phyloP scores from a whole-genome alignment of 202 grass and related monocot genomes.

The Digitaria exilis region DNA sequence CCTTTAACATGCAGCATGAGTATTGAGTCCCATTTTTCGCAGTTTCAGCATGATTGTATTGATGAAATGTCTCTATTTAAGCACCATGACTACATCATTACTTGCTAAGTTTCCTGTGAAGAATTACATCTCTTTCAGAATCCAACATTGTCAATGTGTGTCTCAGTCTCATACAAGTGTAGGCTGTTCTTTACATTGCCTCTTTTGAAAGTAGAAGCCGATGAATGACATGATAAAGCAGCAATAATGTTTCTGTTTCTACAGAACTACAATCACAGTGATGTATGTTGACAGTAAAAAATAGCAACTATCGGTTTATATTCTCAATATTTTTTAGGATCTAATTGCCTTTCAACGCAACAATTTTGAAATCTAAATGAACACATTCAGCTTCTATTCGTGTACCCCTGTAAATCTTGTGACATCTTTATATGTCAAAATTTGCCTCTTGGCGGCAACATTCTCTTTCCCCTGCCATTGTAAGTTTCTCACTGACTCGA shows the following conservation, averaged over 20 bases:
- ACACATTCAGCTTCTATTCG: not conserved
- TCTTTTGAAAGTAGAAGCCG: not conserved
- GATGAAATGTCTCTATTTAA: not conserved
- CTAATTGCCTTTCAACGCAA: not conserved
- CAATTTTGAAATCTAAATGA: not conserved
- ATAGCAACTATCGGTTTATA: not conserved
- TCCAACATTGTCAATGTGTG: not conserved
- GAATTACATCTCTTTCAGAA: not conserved
- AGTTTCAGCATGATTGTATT: not conserved
- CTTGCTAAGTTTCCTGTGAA: not conserved
- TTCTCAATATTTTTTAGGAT: not conserved
- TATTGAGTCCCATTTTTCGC: not conserved
- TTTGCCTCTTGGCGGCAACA: not conserved
- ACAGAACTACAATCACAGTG: not conserved
- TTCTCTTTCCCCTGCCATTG: slow-evolving; percentile 3
- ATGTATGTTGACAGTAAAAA: not conserved
- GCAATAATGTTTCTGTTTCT: not conserved
- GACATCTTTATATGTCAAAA: slow-evolving; percentile 20
- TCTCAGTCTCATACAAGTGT: not conserved
- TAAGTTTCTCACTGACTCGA: slow-evolving; percentile 21
- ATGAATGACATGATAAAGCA: not conserved
- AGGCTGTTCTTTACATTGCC: not conserved
- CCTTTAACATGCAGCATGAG: not conserved
- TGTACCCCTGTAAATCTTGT: not conserved
- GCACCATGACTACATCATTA: not conserved